These are phyloP conservation scores for Phialophora verrucosa DNA, from an alignment of 2,329 filamentous ascomycete species.

Conservation along the genomic window DNA sequence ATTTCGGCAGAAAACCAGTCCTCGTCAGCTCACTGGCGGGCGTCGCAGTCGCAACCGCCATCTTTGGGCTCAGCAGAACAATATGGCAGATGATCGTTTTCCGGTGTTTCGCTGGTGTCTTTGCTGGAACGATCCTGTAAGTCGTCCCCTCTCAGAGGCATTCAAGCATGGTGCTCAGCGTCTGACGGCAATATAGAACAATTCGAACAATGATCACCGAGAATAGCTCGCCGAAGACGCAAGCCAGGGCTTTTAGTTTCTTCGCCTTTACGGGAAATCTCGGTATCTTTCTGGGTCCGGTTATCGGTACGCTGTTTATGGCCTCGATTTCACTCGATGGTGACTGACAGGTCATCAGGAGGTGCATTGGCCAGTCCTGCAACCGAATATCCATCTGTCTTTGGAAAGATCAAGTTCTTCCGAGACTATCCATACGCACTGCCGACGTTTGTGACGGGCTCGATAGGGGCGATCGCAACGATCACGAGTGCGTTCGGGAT, in stretches of 20 bases:
- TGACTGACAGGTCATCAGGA: slow-evolving; percentile 48
- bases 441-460: slow-evolving; percentile 63
- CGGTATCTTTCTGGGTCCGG: slow-evolving; percentile 73
- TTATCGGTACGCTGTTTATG: slow-evolving; percentile 51
- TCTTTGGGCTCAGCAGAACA: slow-evolving; percentile 71
- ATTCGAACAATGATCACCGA: slow-evolving; percentile 79
- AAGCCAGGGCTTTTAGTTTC: slow-evolving; percentile 75
- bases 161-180: neutral
- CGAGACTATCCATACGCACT: slow-evolving; percentile 69
- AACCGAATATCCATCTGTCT: slow-evolving; percentile 64
- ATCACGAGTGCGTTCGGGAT: slow-evolving; percentile 62
- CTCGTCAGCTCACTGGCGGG: slow-evolving; percentile 71
- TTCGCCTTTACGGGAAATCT: slow-evolving; percentile 78
- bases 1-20: slow-evolving; percentile 72
- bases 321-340: neutral
- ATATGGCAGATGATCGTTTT: slow-evolving; percentile 78
- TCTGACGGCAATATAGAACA: slow-evolving; percentile 43
- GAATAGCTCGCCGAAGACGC: slow-evolving; percentile 70
- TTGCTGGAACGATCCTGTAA: slow-evolving; percentile 71
- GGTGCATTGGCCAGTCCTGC: slow-evolving; percentile 72
- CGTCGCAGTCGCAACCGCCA: slow-evolving; percentile 62
- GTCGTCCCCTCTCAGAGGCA: slow-evolving; percentile 20
- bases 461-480: slow-evolving; percentile 61
- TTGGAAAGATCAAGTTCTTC: slow-evolving; percentile 65
- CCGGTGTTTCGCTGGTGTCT: slow-evolving; percentile 73